Evolutionary conservation across 805 yeast species (phyloP).

Genomic region (Yamadazyma laniorum): DNA sequence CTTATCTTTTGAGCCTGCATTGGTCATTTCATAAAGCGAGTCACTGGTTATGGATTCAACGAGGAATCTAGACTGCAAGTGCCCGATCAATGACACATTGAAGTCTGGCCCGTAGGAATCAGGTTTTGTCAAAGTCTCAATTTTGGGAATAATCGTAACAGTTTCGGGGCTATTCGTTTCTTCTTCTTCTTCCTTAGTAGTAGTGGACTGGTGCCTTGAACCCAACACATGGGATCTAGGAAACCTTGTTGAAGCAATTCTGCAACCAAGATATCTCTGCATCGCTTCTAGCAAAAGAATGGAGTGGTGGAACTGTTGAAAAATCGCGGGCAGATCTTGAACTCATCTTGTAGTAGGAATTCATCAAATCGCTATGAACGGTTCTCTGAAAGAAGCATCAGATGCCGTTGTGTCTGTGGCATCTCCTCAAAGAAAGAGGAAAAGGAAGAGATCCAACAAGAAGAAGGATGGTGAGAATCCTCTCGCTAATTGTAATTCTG

Average conservation of each 20-base stretch:
- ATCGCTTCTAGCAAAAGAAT: no score
- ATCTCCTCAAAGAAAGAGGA: slow-evolving; percentile 17
- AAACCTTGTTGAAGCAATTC: no score
- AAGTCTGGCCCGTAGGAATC: slow-evolving; percentile 22
- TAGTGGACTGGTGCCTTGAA: slow-evolving; percentile 4
- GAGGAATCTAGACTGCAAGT: slow-evolving; percentile 34
- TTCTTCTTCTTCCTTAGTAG: slow-evolving; percentile 1
- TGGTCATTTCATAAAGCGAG: slow-evolving; percentile 33
- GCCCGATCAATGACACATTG: slow-evolving; percentile 32
- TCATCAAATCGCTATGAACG: slow-evolving; percentile 1
- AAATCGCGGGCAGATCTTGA: slow-evolving; percentile 2
- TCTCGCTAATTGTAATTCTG: no score
- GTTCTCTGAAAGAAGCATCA: slow-evolving; percentile 1
- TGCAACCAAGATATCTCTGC: not conserved
- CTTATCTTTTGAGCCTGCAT: slow-evolving; percentile 26
- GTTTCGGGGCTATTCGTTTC: slow-evolving; percentile 24
- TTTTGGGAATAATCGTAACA: slow-evolving; percentile 39
- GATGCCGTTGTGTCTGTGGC: no score
- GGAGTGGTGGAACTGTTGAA: no score
- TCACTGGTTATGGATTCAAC: slow-evolving; percentile 41
- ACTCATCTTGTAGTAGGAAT: slow-evolving; percentile 7
- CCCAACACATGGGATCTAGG: no score
- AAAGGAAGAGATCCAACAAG: slow-evolving; percentile 32
- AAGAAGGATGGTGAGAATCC: slow-evolving; percentile 4
- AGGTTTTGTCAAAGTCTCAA: slow-evolving; percentile 23